Conservation (phyloP, 2,329 filamentous ascomycete species). For the Alternaria conjuncta region DNA sequence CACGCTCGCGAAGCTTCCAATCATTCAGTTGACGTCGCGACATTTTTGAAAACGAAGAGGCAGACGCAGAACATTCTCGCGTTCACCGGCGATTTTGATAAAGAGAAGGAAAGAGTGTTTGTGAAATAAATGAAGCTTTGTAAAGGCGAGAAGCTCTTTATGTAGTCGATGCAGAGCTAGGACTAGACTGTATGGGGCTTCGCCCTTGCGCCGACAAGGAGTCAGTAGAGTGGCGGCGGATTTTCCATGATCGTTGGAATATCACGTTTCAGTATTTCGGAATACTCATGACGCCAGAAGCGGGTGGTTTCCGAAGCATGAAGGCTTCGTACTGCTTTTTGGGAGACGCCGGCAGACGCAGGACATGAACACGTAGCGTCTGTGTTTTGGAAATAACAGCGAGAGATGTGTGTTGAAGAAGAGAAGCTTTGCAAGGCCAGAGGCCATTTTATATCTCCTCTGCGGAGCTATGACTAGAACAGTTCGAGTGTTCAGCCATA, state of each 20-base stretch:
- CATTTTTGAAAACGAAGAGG: too few species aligned
- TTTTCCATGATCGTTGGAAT: rapidly evolving
- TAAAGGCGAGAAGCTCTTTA: rapidly evolving
- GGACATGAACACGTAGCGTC: not conserved
- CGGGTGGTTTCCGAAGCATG: not conserved
- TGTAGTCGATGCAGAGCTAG: not conserved
- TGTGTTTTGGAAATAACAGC: not conserved
- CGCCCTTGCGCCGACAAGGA: not conserved
- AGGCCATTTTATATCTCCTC: not conserved
- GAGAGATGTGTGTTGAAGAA: not conserved
- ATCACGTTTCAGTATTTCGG: not conserved
- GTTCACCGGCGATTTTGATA: too few species aligned
- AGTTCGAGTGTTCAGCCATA: rapidly evolving
- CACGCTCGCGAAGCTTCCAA: too few species aligned
- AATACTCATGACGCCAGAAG: not conserved
- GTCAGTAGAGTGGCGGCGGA: not conserved
- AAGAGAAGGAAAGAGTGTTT: not conserved
- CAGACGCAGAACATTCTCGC: too few species aligned
- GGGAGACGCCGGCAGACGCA: not conserved
- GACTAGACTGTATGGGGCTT: not conserved
- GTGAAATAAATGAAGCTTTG: not conserved
- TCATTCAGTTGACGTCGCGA: too few species aligned
- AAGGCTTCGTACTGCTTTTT: not conserved
- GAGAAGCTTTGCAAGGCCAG: not conserved
- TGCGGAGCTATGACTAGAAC: not conserved